Evolutionary conservation across 2,329 filamentous ascomycete genomes (phyloP).

Genomic region (Thermoascus crustaceus): DNA sequence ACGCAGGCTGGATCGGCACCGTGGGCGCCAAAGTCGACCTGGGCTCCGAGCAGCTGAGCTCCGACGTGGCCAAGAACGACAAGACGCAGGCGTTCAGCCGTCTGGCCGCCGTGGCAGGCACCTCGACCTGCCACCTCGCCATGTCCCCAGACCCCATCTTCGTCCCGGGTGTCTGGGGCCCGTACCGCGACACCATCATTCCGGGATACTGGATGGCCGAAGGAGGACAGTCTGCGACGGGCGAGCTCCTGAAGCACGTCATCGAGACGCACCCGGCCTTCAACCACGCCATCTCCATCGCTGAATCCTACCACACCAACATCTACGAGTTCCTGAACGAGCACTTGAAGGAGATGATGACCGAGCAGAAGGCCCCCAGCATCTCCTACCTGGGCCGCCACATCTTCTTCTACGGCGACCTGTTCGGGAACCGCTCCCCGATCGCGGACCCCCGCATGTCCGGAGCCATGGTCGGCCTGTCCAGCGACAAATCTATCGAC

Average conservation of each 20-base stretch:
- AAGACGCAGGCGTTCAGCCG: constrained; percentile 88
- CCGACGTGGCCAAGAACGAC: constrained; percentile 66
- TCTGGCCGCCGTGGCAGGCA: constrained; percentile 88
- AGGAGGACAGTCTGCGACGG: constrained; percentile 91
- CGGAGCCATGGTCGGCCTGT: constrained; percentile 78
- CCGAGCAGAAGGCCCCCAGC: constrained; percentile 61
- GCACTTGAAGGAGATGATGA: constrained; percentile 68
- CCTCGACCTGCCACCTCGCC: constrained; percentile 92
- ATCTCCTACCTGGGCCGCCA: constrained; percentile 83
- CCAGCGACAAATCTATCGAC: constrained; percentile 77
- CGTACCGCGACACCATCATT: constrained; percentile 87
- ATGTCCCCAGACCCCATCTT: constrained; percentile 93
- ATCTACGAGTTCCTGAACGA: constrained; percentile 94
- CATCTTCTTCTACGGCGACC: constrained; percentile 97
- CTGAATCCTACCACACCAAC: constrained; percentile 74
- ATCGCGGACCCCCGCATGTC: constrained; percentile 91
- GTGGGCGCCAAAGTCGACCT: constrained; percentile 93
- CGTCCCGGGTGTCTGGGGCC: constrained; percentile 92
- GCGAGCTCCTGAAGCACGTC: constrained; percentile 87
- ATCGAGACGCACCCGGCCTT: constrained; percentile 92
- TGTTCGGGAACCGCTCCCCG: constrained; percentile 93
- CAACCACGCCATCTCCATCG: constrained; percentile 67
- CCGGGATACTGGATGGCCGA: constrained; percentile 95
- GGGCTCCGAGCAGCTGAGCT: constrained; percentile 57
- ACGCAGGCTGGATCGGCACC: constrained; percentile 96